Evolutionary conservation across 2,329 filamentous ascomycete genomes (phyloP).

Genomic region (Phaeomoniella chlamydospora): DNA sequence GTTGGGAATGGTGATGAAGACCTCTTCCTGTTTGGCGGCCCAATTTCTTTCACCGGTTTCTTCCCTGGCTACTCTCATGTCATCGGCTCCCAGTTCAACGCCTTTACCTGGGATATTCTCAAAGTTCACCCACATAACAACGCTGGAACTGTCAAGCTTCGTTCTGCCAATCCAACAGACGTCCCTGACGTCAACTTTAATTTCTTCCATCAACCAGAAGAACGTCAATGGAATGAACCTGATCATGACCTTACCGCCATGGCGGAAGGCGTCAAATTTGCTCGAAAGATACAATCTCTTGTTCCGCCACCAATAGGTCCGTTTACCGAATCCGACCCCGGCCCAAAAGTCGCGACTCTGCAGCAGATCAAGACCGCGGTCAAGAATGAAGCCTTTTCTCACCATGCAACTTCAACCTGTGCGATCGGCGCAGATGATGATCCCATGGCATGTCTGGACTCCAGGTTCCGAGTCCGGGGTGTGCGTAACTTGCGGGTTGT

Average conservation of each 20-base stretch:
- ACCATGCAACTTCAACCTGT: constrained; percentile 42
- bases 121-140: constrained; percentile 48
- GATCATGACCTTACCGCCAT: constrained; percentile 38
- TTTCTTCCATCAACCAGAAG: constrained; percentile 32
- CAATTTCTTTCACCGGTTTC: constrained; percentile 39
- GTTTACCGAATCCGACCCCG: constrained; percentile 29
- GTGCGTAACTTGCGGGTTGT: constrained; percentile 44
- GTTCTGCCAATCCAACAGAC: constrained; percentile 50
- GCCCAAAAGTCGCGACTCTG: constrained; percentile 23
- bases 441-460: constrained; percentile 40
- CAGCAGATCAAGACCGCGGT: constrained; percentile 32
- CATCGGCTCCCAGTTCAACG: too few species aligned
- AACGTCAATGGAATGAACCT: too few species aligned
- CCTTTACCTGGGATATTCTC: too few species aligned
- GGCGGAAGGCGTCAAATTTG: constrained; percentile 39
- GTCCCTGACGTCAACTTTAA: constrained; percentile 49
- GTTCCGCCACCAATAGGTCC: too few species aligned
- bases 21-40: constrained; percentile 36
- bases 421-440: constrained; percentile 41
- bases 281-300: constrained; percentile 26
- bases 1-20: constrained; percentile 24
- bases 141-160: constrained; percentile 47
- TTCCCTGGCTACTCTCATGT: constrained; percentile 37
- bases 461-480: constrained; percentile 41
- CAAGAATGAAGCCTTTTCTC: constrained; percentile 37